These are phyloP conservation scores for Neurospora sp. DNA, from an alignment of 2,329 filamentous ascomycete species.

Conservation along the genomic window DNA sequence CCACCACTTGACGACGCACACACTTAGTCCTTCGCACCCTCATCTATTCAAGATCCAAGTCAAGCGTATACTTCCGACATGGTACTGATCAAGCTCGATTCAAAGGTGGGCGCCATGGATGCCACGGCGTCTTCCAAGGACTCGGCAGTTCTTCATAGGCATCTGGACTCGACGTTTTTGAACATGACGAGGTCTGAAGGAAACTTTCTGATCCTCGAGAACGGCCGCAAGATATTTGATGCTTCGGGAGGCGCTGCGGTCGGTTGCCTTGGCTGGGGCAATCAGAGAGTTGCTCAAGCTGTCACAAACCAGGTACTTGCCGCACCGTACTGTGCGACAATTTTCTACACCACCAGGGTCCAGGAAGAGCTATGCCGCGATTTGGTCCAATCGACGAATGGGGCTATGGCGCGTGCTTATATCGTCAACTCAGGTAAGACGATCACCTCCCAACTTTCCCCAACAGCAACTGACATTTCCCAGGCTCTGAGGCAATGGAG, in stretches of 20 bases:
- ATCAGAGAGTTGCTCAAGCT: slow-evolving; percentile 30
- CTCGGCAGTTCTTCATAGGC: slow-evolving; percentile 31
- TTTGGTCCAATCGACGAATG: slow-evolving; percentile 27
- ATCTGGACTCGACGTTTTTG: slow-evolving; percentile 25
- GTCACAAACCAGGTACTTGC: slow-evolving; percentile 30
- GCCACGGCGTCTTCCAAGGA: not conserved
- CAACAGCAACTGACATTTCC: slow-evolving; percentile 23
- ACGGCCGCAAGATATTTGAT: slow-evolving; percentile 33
- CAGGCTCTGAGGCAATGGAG: slow-evolving; percentile 55
- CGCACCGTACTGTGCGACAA: slow-evolving; percentile 33
- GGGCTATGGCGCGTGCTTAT: slow-evolving; percentile 28
- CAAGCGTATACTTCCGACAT: slow-evolving; percentile 7
- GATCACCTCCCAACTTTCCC: slow-evolving; percentile 31
- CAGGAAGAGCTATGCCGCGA: slow-evolving; percentile 30
- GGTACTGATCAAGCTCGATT: slow-evolving; percentile 13
- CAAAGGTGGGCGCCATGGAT: not conserved
- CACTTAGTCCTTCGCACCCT: not conserved
- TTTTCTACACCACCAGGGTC: slow-evolving; percentile 30
- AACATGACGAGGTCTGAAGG: slow-evolving; percentile 26
- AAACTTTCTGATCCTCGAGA: slow-evolving; percentile 28
- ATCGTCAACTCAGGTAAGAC: slow-evolving; percentile 28
- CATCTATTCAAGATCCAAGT: not conserved
- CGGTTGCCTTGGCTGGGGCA: slow-evolving; percentile 36
- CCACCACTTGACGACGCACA: not conserved
- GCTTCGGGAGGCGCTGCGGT: slow-evolving; percentile 37